Conservation (phyloP, 2,329 filamentous ascomycete species). For the Aspergillus spinulosporus region DNA sequence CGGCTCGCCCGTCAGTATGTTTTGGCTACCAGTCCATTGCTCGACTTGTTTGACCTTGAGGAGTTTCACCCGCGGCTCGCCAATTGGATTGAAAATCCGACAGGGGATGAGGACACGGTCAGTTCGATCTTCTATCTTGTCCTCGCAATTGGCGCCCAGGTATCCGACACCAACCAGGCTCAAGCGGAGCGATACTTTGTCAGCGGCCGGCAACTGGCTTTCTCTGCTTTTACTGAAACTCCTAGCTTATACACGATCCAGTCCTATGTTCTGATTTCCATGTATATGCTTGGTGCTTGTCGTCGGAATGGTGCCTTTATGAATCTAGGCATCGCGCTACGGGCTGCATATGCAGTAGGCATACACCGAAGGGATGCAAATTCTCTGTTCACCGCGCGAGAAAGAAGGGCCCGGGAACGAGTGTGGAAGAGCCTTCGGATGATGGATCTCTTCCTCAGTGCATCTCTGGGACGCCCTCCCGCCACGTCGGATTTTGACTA, state of each 20-base stretch:
- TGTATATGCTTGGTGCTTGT: conserved; percentile 54
- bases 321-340: conserved; percentile 54
- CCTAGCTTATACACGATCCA: conserved; percentile 54
- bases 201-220: conserved; percentile 47
- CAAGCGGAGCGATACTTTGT: conserved; percentile 51
- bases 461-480: conserved; percentile 52
- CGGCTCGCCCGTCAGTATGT: conserved; percentile 46
- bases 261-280: conserved; percentile 52
- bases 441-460: conserved; percentile 54
- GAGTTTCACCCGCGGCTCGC: conserved; percentile 43
- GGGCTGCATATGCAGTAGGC: conserved; percentile 55
- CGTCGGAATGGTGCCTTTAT: conserved; percentile 56
- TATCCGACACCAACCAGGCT: conserved; percentile 40
- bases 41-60: conserved; percentile 52
- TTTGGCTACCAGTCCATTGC: conserved; percentile 49
- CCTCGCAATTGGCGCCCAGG: conserved; percentile 52
- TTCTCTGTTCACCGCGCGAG: conserved; percentile 48
- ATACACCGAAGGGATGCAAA: conserved; percentile 55
- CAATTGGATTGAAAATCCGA: conserved; percentile 40
- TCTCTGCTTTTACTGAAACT: conserved; percentile 50
- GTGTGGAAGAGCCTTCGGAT: conserved; percentile 57
- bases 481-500: conserved; percentile 55
- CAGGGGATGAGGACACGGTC: conserved; percentile 43
- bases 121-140: conserved; percentile 54
- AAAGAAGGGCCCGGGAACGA: conserved; percentile 47